Evolutionary conservation across 2,329 filamentous ascomycete genomes (phyloP).

Genomic region (Penicillium sp.): DNA sequence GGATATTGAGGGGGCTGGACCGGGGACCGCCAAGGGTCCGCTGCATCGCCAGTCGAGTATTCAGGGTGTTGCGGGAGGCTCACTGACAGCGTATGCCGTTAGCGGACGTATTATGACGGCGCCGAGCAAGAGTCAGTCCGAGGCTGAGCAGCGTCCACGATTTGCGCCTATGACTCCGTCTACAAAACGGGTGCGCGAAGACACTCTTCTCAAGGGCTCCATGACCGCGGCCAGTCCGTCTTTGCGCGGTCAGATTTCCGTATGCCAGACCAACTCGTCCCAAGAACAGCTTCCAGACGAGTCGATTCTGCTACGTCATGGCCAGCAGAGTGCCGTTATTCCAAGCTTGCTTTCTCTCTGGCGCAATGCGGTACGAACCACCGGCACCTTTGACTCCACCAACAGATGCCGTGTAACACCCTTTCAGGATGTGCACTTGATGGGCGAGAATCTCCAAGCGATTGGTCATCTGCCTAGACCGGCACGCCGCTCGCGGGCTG

Average conservation of each 20-base stretch:
- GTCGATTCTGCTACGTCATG: conserved; percentile 43
- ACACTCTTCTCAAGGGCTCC: conserved; percentile 42
- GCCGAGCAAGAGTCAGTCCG: conserved; percentile 24
- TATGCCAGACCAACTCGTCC: conserved; percentile 36
- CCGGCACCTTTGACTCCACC: conserved; percentile 39
- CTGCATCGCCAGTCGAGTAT: conserved; percentile 37
- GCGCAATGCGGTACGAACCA: conserved; percentile 39
- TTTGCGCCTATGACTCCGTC: conserved; percentile 48
- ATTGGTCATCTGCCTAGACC: conserved; percentile 36
- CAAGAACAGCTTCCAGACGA: conserved; percentile 40
- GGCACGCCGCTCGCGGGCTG: conserved; percentile 20
- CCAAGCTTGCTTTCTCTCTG: conserved; percentile 44
- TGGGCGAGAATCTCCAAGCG: conserved; percentile 40
- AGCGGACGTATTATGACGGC: conserved; percentile 37
- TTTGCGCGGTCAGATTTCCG: conserved; percentile 40
- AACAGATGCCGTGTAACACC: conserved; percentile 37
- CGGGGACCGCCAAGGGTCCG: conserved; percentile 38
- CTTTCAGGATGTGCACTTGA: conserved; percentile 38
- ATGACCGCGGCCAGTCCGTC: conserved; percentile 28
- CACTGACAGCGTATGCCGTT: conserved; percentile 41
- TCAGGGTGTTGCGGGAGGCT: conserved; percentile 39
- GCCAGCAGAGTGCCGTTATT: conserved; percentile 39
- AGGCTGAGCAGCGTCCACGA: conserved; percentile 31
- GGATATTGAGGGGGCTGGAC: conserved; percentile 46
- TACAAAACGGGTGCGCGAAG: conserved; percentile 45